phyloP scores from a whole-genome alignment of 306 rosid genomes.

The Glycine soja region DNA sequence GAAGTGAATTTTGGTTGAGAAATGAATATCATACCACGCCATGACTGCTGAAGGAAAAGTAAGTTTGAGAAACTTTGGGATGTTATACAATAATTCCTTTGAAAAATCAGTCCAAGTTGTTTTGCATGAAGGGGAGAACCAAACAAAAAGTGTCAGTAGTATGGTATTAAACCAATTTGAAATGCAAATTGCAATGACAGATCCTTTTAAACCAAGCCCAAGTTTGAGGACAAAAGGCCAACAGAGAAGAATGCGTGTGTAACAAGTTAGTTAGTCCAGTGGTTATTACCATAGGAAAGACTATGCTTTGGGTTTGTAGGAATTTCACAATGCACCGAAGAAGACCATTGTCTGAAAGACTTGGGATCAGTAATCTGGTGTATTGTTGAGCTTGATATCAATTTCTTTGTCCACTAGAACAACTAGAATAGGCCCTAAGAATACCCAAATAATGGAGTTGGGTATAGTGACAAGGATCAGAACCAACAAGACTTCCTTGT shows the following conservation, averaged over 20 bases:
- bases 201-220: constrained; percentile 69
- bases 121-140: constrained; percentile 62
- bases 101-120: constrained; percentile 79
- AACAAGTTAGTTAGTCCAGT: constrained; percentile 54
- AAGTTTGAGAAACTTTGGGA: constrained; percentile 56
- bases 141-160: constrained; percentile 57
- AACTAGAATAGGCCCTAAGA: constrained; percentile 59
- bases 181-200: constrained; percentile 66
- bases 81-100: constrained; percentile 54
- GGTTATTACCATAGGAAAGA: constrained; percentile 71
- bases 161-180: constrained; percentile 69
- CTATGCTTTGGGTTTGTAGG: constrained; percentile 72
- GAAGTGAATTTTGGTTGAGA: background rate
- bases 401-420: constrained; percentile 58
- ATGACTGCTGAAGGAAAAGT: constrained; percentile 73
- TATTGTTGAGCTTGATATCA: constrained; percentile 58
- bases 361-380: constrained; percentile 66
- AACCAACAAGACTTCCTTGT: constrained; percentile 72
- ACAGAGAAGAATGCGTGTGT: constrained; percentile 60
- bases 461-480: constrained; percentile 55
- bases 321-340: constrained; percentile 69
- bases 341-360: constrained; percentile 62
- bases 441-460: constrained; percentile 55
- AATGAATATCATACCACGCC: constrained; percentile 50
- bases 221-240: constrained; percentile 68